phyloP scores from a whole-genome alignment of 1,284 basidiomycete genomes.

The Ganoderma leucocontextum region DNA sequence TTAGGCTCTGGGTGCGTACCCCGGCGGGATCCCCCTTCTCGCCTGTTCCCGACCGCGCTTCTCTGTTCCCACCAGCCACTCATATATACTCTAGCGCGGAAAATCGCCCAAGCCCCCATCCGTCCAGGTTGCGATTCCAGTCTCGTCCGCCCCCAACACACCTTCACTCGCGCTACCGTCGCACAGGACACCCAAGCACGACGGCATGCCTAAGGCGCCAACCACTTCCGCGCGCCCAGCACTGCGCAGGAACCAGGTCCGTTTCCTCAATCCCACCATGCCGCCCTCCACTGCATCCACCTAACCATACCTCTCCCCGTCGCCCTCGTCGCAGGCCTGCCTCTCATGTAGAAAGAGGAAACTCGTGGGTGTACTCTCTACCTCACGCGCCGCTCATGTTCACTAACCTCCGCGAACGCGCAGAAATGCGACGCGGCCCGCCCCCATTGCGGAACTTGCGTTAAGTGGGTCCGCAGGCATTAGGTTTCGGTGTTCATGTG shows the following conservation, averaged over 20 bases:
- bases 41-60: conserved; percentile 29
- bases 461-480: conserved; percentile 63
- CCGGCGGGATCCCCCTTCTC: conserved; percentile 24
- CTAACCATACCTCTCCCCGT: conserved; percentile 10
- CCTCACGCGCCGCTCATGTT: conserved; percentile 21
- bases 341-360: conserved; percentile 82
- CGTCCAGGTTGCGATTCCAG: conserved; percentile 11
- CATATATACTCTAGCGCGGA: conserved; percentile 31
- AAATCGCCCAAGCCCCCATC: conserved; percentile 22
- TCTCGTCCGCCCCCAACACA: neutral
- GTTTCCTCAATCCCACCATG: conserved; percentile 13
- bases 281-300: conserved; percentile 16
- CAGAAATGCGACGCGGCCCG: conserved; percentile 87
- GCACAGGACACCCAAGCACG: neutral
- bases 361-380: conserved; percentile 57
- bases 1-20: conserved; percentile 24
- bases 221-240: conserved; percentile 59
- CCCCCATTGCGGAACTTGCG: conserved; percentile 83
- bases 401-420: conserved; percentile 13
- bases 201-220: conserved; percentile 71
- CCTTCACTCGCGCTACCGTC: neutral
- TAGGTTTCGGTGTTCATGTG: conserved; percentile 6
- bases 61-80: conserved; percentile 31
- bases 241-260: conserved; percentile 80
- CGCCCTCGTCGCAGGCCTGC: conserved; percentile 66